phyloP scores from a whole-genome alignment of 257 asterid genomes.

The Jaltomata sinuosa region DNA sequence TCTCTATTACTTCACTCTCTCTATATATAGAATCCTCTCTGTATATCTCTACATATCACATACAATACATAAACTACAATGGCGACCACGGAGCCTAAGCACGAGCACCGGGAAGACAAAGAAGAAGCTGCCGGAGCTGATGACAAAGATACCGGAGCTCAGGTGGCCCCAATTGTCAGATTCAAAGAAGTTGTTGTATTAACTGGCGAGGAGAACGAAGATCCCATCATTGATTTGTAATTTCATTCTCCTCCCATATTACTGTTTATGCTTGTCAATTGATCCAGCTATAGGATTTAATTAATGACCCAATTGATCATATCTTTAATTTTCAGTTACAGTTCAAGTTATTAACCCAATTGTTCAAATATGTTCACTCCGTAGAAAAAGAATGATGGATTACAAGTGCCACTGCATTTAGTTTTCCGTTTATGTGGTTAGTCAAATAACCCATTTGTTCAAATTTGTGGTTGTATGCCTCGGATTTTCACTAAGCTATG shows the following conservation, averaged over 20 bases:
- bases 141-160: slow-evolving; percentile 62
- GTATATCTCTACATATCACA: background rate
- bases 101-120: slow-evolving; percentile 27
- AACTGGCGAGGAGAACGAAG: slow-evolving; percentile 52
- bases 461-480: background rate
- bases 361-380: background rate
- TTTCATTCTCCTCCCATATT: background rate
- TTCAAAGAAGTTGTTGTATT: slow-evolving; percentile 44
- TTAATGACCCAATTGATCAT: background rate
- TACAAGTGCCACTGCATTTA: background rate
- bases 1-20: background rate
- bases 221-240: slow-evolving; percentile 40
- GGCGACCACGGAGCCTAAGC: slow-evolving; percentile 35
- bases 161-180: slow-evolving; percentile 47
- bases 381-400: background rate
- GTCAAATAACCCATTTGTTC: background rate
- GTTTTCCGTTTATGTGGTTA: background rate
- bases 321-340: background rate
- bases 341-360: background rate
- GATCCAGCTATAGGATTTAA: background rate
- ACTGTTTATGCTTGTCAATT: background rate
- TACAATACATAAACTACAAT: background rate
- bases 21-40: too few relatives aligned
- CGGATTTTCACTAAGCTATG: too few relatives aligned
- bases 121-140: slow-evolving; percentile 27